phyloP scores from a whole-genome alignment of 2,329 filamentous ascomycete genomes.

The Colletotrichum sp. region DNA sequence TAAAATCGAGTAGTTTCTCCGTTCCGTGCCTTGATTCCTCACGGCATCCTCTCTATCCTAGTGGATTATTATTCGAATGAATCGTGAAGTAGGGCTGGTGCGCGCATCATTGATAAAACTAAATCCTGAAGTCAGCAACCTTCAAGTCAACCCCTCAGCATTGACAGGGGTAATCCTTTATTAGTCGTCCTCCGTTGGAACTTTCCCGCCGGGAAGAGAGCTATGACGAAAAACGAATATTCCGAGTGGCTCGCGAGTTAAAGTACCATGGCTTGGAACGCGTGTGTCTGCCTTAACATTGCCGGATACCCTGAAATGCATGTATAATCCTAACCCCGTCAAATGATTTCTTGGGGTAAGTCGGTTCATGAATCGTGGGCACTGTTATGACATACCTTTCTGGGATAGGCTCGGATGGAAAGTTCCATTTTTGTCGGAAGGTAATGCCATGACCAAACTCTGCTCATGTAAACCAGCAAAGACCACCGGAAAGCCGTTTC shows the following conservation, averaged over 20 bases:
- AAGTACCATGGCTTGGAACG: not conserved
- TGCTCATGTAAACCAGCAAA: not conserved
- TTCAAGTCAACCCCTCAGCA: not conserved
- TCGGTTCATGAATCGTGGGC: not conserved
- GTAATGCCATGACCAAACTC: not conserved
- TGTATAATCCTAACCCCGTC: not conserved
- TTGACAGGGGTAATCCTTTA: not conserved
- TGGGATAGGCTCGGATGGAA: not conserved
- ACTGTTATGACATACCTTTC: not conserved
- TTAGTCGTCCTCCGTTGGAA: not conserved
- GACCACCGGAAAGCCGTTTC: not conserved
- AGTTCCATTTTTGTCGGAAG: not conserved
- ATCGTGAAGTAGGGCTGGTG: not conserved
- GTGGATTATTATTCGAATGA: not conserved
- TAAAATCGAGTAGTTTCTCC: not conserved
- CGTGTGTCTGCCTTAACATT: not conserved
- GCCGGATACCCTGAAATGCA: not conserved
- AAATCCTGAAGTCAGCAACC: not conserved
- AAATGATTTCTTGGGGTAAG: not conserved
- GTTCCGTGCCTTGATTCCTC: not conserved
- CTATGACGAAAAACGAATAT: not conserved
- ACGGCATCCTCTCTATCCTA: not conserved
- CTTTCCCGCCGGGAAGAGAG: not conserved
- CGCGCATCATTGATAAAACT: not conserved
- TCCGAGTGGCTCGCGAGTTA: not conserved